Base-by-base conservation (phyloP, 176 grass and related monocot species). In the Zoysia japonica region DNA sequence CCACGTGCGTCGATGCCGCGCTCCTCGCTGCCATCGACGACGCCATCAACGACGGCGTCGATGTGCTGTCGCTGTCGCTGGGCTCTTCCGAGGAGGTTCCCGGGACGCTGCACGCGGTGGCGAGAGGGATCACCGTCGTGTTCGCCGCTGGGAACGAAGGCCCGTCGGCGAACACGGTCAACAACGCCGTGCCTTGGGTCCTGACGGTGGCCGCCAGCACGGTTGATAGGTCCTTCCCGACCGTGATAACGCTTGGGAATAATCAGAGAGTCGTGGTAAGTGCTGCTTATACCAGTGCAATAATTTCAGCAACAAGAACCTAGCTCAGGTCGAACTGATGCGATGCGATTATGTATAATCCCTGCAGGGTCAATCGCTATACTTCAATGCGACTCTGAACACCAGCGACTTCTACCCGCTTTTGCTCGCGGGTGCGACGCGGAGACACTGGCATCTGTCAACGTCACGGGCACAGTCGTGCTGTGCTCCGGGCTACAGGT, bases 21-120 rank as follows among this genome's bases (percentile, higher is more conserved):
- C 0, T 89, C 45, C 83, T 94, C 0, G 76, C 70, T 0, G 92
- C 86, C 14, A 57, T 94, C 7, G 92, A 94, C 19, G 72, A 94
- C 9, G 88, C 92, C 49, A 94, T 94, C 3, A 42, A 84, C 3
- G 88, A 94, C 4, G 90, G 93, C 3, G 93, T 96, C 1, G 85
- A 90, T n/a, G 73, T 96, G 20, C 17, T 96, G 54, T 96, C 93
- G 2, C 16, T 96, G 13, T 92, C 93, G 0, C 7, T 96, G 11
- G 35, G 5, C 2, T n/a, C 5, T 1, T 0, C 0, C 0, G 0
- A 6, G 0, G 86, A 91, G 20, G 2, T 52, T 0, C 63, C 69
- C 0, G 84, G 70, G 5, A 75, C 93, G 6, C 59, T 96, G 4
- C 92, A 94, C n/a, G 88, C 88, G 0, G 80, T 94, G 10, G 71